Base-by-base conservation (phyloP, 768 basidiomycete species). In the Gymnopilus dilepis region DNA sequence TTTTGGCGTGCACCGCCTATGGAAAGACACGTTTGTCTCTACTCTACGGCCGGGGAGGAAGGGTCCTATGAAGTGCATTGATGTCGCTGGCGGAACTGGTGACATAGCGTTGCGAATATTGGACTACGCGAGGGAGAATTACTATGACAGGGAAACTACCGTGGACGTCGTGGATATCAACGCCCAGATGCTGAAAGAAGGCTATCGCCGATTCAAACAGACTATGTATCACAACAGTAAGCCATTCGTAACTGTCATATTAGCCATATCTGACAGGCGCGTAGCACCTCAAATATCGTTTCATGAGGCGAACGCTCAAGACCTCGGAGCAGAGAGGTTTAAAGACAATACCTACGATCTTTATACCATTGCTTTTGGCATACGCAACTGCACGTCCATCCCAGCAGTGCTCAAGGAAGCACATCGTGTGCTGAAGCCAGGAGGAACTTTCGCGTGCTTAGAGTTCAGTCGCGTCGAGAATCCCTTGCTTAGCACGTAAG, bases 331-430 rank as follows among this genome's bases (percentile, higher is more conserved):
- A 38, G 78, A 84, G 5, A 79, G 85, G 57, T 95, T 99, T 73
- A 79, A 84, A 5, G 86, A 91, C 68, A 87, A 94, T 73, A 86
- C 92, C 17, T 94, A 96, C 65, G 95, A 99, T 77, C 79, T 98
- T 17, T 99, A 99, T 78, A 99, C 97, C 26, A 98, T 99, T 73
- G 95, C 97, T 0, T 99, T 99, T 68, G 97, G 97, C 24, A 99
- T 99, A 67, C 85, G 97, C 38, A 99, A 99, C 72, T 96, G 94
- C 78, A 99, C 97, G 17, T 93, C 92, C 50, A 86, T 98, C 60
- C 90, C 92, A 1, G 88, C 86, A 22, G 97, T 95, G 15, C 79
- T 99, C 45, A 82, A 82, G 60, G 95, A 98, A 73, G 97, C 97
- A 1, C 79, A 97, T 74, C 86, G 97, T 22, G 95, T 99, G 13